Evolutionary conservation across 495 filamentous ascomycete species (phyloP).

Genomic region (Peziza echinospora): DNA sequence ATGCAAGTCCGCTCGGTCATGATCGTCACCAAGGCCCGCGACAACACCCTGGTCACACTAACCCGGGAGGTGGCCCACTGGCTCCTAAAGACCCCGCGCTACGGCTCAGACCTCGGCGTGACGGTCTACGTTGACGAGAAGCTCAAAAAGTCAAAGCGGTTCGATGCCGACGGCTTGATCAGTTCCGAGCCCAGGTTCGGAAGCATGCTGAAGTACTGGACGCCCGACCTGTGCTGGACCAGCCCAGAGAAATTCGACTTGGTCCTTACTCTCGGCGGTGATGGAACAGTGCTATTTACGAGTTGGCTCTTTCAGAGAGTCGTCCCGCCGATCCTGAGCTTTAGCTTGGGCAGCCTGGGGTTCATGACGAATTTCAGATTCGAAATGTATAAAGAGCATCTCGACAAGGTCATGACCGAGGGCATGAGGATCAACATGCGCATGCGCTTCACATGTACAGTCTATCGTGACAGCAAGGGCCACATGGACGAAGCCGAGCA

Average conservation of each 20-base stretch:
- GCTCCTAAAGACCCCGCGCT: slow-evolving; percentile 57
- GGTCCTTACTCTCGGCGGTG: slow-evolving; percentile 81
- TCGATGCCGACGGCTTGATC: slow-evolving; percentile 43
- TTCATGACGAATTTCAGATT: slow-evolving; percentile 96
- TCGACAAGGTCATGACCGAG: slow-evolving; percentile 52
- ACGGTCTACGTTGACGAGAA: slow-evolving; percentile 64
- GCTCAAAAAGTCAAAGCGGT: slow-evolving; percentile 43
- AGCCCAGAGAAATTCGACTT: slow-evolving; percentile 83
- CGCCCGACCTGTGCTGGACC: slow-evolving; percentile 47
- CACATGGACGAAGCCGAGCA: slow-evolving; percentile 20
- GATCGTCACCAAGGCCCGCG: slow-evolving; percentile 70
- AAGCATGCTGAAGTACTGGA: slow-evolving; percentile 60
- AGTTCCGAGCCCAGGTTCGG: slow-evolving; percentile 31
- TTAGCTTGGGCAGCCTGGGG: slow-evolving; percentile 74
- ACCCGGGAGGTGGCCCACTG: slow-evolving; percentile 61
- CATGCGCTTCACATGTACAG: slow-evolving; percentile 77
- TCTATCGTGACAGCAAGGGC: slow-evolving; percentile 55
- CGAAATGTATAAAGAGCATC: slow-evolving; percentile 42
- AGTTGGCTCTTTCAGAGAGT: slow-evolving; percentile 96
- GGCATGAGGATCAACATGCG: slow-evolving; percentile 78
- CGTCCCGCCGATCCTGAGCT: slow-evolving; percentile 80
- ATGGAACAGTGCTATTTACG: slow-evolving; percentile 87
- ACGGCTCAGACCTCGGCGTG: slow-evolving; percentile 32
- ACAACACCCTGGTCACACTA: slow-evolving; percentile 55
- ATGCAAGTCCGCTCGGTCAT: slow-evolving; percentile 67